These are phyloP conservation scores for Colletotrichum aenigma DNA, from an alignment of 2,329 filamentous ascomycete genomes.

Conservation along the genomic window DNA sequence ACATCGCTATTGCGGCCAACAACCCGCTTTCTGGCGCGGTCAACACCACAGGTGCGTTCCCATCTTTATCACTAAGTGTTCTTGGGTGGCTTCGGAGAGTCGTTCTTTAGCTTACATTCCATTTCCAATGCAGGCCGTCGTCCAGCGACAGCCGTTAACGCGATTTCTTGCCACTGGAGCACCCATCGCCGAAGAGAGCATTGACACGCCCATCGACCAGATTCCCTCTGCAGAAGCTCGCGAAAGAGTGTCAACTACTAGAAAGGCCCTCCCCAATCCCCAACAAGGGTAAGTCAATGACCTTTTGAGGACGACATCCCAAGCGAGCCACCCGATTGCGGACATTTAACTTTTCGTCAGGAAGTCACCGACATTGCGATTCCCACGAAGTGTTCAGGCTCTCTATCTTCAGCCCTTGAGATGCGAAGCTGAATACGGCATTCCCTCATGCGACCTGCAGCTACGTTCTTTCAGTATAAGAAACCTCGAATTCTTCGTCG, in stretches of 20 bases:
- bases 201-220: neutral
- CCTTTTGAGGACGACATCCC: neutral
- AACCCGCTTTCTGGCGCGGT: neutral
- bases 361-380: slow-evolving; percentile 43
- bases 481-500: slow-evolving; percentile 91
- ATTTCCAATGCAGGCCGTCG: neutral
- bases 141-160: neutral
- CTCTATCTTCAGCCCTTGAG: slow-evolving; percentile 86
- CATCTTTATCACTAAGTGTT: neutral
- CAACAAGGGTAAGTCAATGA: neutral
- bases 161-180: neutral
- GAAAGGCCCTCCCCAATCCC: neutral
- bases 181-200: neutral
- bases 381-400: slow-evolving; percentile 82
- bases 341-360: neutral
- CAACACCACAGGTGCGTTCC: neutral
- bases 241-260: neutral
- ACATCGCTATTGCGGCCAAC: neutral
- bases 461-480: slow-evolving; percentile 89
- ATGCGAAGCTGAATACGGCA: slow-evolving; percentile 73
- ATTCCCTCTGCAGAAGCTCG: neutral
- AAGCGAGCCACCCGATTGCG: neutral
- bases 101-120: neutral
- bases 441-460: slow-evolving; percentile 90
- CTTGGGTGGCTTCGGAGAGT: neutral